These are phyloP conservation scores for Scedosporium minutisporum DNA, from an alignment of 2,329 filamentous ascomycete species.

Conservation along the genomic window DNA sequence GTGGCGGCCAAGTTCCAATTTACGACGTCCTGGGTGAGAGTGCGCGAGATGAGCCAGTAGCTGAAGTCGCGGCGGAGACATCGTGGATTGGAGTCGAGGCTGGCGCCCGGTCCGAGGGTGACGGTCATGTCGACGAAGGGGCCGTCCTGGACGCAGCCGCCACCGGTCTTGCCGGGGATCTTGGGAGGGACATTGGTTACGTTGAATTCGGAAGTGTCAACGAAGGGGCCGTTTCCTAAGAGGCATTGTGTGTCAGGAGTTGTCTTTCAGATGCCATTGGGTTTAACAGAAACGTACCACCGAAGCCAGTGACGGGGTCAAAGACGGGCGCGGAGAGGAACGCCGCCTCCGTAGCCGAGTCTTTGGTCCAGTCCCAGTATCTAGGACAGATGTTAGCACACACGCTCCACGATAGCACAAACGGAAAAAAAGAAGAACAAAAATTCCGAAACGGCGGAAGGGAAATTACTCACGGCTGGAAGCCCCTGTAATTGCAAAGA, in stretches of 20 bases:
- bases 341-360: conserved; percentile 9
- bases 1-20: conserved; percentile 21
- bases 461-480: conserved; percentile 21
- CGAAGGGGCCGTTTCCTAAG: conserved; percentile 14
- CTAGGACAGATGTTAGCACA: background rate
- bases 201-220: conserved; percentile 14
- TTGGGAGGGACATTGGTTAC: conserved; percentile 20
- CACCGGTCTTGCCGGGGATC: conserved; percentile 27
- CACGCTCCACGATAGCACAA: background rate
- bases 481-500: conserved; percentile 14
- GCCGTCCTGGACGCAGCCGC: conserved; percentile 37
- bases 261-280: background rate
- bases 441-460: background rate
- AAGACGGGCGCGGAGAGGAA: conserved; percentile 20
- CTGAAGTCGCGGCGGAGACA: conserved; percentile 26
- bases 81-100: conserved; percentile 30
- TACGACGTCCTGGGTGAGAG: conserved; percentile 19
- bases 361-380: conserved; percentile 7
- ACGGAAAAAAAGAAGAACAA: background rate
- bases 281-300: conserved; percentile 12
- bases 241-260: background rate
- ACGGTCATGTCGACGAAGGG: conserved; percentile 30
- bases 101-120: conserved; percentile 19
- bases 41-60: background rate
- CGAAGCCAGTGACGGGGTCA: conserved; percentile 21